Evolutionary conservation across 2,329 filamentous ascomycete species (phyloP), one percentile per base, ranked within the genome.

Genomic region (Pseudocercospora musae): DNA sequence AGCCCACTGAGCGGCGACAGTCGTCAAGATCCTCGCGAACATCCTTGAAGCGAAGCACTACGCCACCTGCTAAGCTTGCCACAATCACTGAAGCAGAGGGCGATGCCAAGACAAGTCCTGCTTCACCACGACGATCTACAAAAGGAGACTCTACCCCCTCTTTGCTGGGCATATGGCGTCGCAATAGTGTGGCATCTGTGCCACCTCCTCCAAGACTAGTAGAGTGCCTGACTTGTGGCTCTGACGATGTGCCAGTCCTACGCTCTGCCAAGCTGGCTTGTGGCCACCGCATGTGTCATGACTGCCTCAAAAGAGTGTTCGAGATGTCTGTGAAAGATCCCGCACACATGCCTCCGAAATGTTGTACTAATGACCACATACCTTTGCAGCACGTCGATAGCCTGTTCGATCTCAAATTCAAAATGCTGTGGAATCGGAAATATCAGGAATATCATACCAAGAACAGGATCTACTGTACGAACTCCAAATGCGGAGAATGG

Each of bases 291-390:
- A 92, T 94, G 89, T 96, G 92, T 76, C 82, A 89, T 66, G 75
- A 82, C 7, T 96, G 92, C 74, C 80, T 96, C 44, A 89, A 87
- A 74, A 85, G 87, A 55, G 83, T 86, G 61, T 96, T 96, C 77
- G 86, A 83, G 58, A 82, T 91, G 64, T 95, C 91, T 10, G 81
- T 93, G 65, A 87, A 83, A 46, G 90, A 96, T 73, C 87, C 90
- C 1, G 84, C 87, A 63, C 87, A 91, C 68, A 96, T 96, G 91
- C 91, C 92, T 18, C 92, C 92, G 0, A 85, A 83, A 72, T 96
- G 92, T 76, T 96, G 92, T 76, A 89, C 85, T 2, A 71, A 83
- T 20, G 85, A 91, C 11, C 84, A 86, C 68, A 96, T 96, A 62
- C 86, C 89, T 0, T 78, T 92, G 6, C 87, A 87, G 68, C 87